These are phyloP conservation scores for Candida maesae DNA, from an alignment of 805 yeast genomes.

Conservation along the genomic window DNA sequence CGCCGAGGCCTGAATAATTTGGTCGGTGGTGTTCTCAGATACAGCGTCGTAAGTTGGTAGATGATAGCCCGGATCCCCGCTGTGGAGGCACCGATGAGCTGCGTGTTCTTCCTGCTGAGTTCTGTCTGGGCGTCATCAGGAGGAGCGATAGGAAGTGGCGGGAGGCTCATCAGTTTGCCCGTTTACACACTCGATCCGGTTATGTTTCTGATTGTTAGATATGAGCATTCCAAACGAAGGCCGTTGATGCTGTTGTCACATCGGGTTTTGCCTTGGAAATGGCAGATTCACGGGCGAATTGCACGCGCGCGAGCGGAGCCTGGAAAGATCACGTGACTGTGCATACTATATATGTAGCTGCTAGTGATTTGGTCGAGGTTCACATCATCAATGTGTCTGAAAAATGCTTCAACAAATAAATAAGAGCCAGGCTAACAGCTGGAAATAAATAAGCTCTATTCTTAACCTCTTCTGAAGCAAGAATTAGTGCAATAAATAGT, in stretches of 20 bases:
- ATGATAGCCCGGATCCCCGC: constrained; percentile 84
- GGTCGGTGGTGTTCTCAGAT: constrained; percentile 72
- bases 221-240: too few species aligned
- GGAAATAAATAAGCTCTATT: too few species aligned
- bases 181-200: too few species aligned
- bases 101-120: constrained; percentile 38
- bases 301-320: too few species aligned
- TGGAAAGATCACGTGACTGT: too few species aligned
- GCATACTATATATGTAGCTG: too few species aligned
- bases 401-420: too few species aligned
- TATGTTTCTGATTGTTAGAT: too few species aligned
- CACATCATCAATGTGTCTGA: too few species aligned
- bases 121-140: constrained; percentile 14
- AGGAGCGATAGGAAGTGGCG: background rate
- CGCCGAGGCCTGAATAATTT: constrained; percentile 88
- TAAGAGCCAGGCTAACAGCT: too few species aligned
- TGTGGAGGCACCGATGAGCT: constrained; percentile 70
- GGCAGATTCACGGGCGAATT: background rate
- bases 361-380: too few species aligned
- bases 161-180: background rate
- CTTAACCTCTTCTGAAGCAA: too few species aligned
- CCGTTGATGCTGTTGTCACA: background rate
- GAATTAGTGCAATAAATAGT: constrained; percentile 7
- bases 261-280: background rate
- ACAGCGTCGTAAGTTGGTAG: constrained; percentile 73